Conservation (phyloP, 2,329 filamentous ascomycete species). For the Cladosporium velox region DNA sequence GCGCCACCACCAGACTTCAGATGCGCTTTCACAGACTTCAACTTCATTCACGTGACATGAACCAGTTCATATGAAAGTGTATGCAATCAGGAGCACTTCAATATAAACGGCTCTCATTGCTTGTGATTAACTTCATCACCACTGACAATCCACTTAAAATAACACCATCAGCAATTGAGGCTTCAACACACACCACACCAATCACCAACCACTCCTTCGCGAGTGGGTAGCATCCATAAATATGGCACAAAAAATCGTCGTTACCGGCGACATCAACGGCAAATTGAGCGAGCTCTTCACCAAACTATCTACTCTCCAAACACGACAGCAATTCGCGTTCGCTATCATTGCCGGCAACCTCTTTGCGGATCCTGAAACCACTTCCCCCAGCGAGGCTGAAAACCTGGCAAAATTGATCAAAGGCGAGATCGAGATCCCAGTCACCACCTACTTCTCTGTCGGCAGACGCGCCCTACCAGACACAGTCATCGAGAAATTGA, state of each 20-base stretch:
- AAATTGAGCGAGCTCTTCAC: conserved; percentile 73
- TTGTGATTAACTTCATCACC: neutral
- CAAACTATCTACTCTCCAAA: conserved; percentile 77
- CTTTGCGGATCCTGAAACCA: conserved; percentile 59
- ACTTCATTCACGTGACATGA: conserved; percentile 1
- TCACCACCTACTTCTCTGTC: conserved; percentile 90
- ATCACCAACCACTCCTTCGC: neutral
- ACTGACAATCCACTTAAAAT: neutral
- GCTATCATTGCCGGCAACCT: conserved; percentile 83
- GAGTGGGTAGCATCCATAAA: neutral
- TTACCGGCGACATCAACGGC: conserved; percentile 81
- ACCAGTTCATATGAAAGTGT: neutral
- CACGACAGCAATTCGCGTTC: conserved; percentile 85
- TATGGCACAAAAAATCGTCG: conserved; percentile 51
- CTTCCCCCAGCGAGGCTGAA: conserved; percentile 49
- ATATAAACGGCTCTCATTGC: neutral
- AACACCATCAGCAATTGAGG: neutral
- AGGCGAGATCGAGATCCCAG: conserved; percentile 71
- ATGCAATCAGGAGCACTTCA: neutral
- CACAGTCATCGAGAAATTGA: conserved; percentile 70
- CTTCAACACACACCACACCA: neutral
- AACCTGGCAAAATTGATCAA: conserved; percentile 59
- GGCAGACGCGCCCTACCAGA: conserved; percentile 72
- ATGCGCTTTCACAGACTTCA: conserved; percentile 4
- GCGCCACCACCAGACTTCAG: conserved; percentile 5